Evolutionary conservation across 2,329 filamentous ascomycete species (phyloP), one percentile per base, ranked within the genome.

Genomic region (Diaporthe caulivora): DNA sequence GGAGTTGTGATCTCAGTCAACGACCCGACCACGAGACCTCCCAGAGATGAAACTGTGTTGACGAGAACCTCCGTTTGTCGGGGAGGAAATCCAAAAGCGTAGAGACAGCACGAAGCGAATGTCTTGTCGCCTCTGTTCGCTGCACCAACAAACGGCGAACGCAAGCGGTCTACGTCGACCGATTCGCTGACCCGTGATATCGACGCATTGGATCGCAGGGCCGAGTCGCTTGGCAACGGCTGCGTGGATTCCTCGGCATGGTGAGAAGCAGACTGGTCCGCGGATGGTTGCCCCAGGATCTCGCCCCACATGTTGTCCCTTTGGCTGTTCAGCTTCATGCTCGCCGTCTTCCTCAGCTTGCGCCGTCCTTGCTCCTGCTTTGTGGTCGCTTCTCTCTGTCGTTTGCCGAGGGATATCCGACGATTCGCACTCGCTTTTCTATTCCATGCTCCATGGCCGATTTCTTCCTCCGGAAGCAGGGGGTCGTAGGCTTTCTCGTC

Each of bases 221-320:
- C 54, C 4, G 74, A 75, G 29, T 70, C 54, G 44, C 34, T 58
- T 3, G 72, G 70, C 7, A 74, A n/a, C 34, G 65, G 58, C 37
- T 74, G 74, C 2, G 72, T 74, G 9, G 72, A 65, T n/a, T 74
- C 74, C 40, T 74, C 72, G 21, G 49, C 24, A 10, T 49, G 69
- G 75, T 72, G 34, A 11, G 71, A 69, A 24, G 75, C 76, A 44
- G 78, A 78, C 60, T 80, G 77, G 58, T 84, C 80, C 26, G 77
- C 72, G 0, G 81, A 77, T 7, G 82, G 80, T 72, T 84, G 81
- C 71, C 91, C 91, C 31, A 97, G 89, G 74, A 99, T 97, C 78
- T 97, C 94, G 7, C 93, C 93, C 96, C 96, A 98, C n/a, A 98
- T 88, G 37, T 91, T 92, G 78, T 95, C 92, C 77, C 92, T 93